Base-by-base conservation (phyloP, 139 green algal genomes). In the Deuterostichococcus epilithicus region DNA sequence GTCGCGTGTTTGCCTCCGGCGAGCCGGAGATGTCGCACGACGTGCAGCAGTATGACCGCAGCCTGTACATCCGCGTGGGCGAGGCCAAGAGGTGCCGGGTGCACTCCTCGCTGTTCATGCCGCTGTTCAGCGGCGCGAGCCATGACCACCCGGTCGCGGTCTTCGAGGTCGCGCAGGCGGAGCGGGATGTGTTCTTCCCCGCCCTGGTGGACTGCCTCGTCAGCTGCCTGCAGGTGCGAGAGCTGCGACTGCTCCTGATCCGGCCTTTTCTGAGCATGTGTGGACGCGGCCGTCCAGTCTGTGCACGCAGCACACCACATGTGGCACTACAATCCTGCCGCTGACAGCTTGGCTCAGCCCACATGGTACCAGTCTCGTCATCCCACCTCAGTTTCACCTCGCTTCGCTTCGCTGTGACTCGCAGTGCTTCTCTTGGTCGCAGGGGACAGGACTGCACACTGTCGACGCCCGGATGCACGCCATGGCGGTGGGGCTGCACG, bases 21-120 rank as follows among this genome's bases (percentile, higher is more conserved):
- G 85, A 95, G 89, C 91, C 91, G 5, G 91, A 96, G 80, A 92
- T 96, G 86, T 88, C 72, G 10, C 78, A 88, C 81, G 83, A 95
- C 69, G 88, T 95, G 36, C 91, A 94, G 71, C 88, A 89, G 75
- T 95, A 95, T 76, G 86, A 93, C 77, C 89, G 89, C 72, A 80
- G 83, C 44, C 86, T 94, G 33, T 96, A 94, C 79, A 71, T 95
- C 35, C 83, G 91, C 0, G 91, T 91, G 13, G 87, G 77, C 45
- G 91, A 96, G 73, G 91, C 91, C 30, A 87, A 94, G 84, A 86
- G 92, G 35, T 96, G 92, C 80, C 78, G 84, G 0, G 86, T 96
- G 44, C 85, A 92, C 84, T 89, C 81, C 36, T 88, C 87, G 18
- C 72, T 96, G 1, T 85, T 94, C n/a, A 88, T 91, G 79, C 89